Conservation (phyloP, 345 rosid genomes). For the Alliaria petiolata region DNA sequence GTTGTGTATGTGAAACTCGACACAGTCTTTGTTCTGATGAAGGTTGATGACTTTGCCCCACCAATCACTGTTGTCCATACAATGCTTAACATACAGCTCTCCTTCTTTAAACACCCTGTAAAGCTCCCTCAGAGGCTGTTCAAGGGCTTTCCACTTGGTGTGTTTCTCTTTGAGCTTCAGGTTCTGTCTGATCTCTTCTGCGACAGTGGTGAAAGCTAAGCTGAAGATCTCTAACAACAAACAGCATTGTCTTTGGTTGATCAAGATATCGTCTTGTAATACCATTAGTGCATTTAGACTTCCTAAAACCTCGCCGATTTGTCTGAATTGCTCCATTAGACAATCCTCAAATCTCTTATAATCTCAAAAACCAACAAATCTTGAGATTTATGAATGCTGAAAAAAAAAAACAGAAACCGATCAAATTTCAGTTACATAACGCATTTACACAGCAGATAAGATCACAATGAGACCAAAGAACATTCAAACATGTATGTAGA, state of each 20-base stretch:
- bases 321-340: conserved; percentile 71
- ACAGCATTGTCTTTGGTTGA: conserved; percentile 72
- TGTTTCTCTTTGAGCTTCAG: conserved; percentile 71
- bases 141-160: conserved; percentile 84
- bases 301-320: conserved; percentile 84
- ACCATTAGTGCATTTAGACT: conserved; percentile 84
- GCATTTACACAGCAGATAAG: background rate
- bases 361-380: background rate
- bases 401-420: background rate
- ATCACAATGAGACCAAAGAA: background rate
- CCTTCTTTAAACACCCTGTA: conserved; percentile 78
- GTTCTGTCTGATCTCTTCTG: conserved; percentile 67
- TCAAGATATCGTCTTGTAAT: conserved; percentile 65
- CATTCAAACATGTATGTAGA: background rate
- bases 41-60: conserved; percentile 65
- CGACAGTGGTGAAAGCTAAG: conserved; percentile 57
- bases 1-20: conserved; percentile 82
- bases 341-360: background rate
- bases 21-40: conserved; percentile 74
- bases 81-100: conserved; percentile 60
- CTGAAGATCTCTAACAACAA: conserved; percentile 56
- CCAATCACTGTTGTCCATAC: conserved; percentile 76
- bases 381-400: background rate
- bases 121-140: conserved; percentile 71
- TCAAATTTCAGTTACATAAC: background rate